A percentile compares a stretch with the other conserved stretches of the same genome.
Evolutionary conservation across 2,329 filamentous ascomycete species (phyloP).

Genomic region (Calonectria henricotiae): DNA sequence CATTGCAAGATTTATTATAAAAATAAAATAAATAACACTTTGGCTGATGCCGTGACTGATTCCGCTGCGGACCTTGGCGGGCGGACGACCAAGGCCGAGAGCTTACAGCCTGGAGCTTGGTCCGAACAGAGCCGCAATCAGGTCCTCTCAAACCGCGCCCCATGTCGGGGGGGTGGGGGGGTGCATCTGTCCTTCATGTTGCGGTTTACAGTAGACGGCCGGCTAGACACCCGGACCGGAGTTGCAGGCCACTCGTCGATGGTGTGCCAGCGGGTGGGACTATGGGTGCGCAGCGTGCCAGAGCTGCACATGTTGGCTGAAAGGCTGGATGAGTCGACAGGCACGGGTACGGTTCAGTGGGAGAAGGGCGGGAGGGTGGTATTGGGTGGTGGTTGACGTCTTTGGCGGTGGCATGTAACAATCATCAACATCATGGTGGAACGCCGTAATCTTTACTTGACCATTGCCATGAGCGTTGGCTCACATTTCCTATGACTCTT

Average conservation of each 20-base stretch:
- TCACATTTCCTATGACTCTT: too few relatives aligned
- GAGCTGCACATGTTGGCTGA: neutral
- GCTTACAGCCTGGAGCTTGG: neutral
- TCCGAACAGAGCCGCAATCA: slow-evolving; percentile 30
- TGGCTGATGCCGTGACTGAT: neutral
- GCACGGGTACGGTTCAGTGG: too few relatives aligned
- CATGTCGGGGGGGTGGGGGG: neutral
- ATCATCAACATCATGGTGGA: too few relatives aligned
- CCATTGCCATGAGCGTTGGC: too few relatives aligned
- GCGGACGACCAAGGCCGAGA: slow-evolving; percentile 6
- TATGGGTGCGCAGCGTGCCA: neutral
- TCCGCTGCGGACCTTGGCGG: neutral
- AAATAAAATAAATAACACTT: neutral
- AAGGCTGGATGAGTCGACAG: too few relatives aligned
- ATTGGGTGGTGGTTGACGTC: too few relatives aligned
- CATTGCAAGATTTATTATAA: neutral
- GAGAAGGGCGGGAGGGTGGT: too few relatives aligned
- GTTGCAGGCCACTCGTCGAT: slow-evolving; percentile 23
- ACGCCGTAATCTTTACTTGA: too few relatives aligned
- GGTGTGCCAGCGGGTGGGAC: slow-evolving; percentile 5
- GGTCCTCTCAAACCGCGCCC: slow-evolving; percentile 5
- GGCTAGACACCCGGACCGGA: slow-evolving; percentile 31
- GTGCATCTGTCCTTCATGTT: slow-evolving; percentile 20
- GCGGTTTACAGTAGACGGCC: slow-evolving; percentile 22
- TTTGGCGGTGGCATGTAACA: too few relatives aligned